Evolutionary conservation across 805 yeast genomes (phyloP).

Genomic region (Starmerella potacharoeniae): DNA sequence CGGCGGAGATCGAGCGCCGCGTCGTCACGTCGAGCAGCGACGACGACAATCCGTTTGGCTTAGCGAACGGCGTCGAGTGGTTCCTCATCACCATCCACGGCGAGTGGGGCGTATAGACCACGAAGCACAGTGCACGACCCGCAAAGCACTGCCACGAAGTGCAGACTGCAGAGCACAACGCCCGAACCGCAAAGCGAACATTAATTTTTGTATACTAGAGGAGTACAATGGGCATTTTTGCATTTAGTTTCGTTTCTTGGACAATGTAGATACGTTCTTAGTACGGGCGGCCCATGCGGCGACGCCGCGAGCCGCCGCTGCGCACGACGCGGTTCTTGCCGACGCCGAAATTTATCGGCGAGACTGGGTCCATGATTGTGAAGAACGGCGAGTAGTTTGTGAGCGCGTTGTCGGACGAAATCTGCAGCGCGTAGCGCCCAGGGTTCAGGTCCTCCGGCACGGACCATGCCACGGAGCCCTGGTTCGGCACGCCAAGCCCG

Average conservation of each 20-base stretch:
- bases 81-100: conserved; percentile 18
- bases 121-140: not conserved
- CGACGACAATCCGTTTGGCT: conserved; percentile 51
- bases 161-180: too few species aligned
- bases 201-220: not conserved
- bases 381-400: conserved; percentile 27
- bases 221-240: too few species aligned
- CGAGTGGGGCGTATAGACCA: conserved; percentile 13
- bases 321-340: not conserved
- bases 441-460: conserved; percentile 19
- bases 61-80: conserved; percentile 43
- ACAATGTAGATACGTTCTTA: not conserved
- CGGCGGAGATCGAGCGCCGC: conserved; percentile 45
- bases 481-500: conserved; percentile 24
- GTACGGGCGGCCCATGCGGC: not conserved
- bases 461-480: conserved; percentile 26
- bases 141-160: not conserved
- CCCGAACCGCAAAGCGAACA: not conserved
- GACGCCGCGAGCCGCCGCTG: not conserved
- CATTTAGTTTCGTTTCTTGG: too few species aligned
- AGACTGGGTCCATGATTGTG: conserved; percentile 11
- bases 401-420: conserved; percentile 22
- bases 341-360: conserved; percentile 5
- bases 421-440: conserved; percentile 14
- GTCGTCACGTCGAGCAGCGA: conserved; percentile 27